Evolutionary conservation across 257 asterid species (phyloP), one percentile per base, ranked within the genome.

Genomic region (Gentiana dahurica): DNA sequence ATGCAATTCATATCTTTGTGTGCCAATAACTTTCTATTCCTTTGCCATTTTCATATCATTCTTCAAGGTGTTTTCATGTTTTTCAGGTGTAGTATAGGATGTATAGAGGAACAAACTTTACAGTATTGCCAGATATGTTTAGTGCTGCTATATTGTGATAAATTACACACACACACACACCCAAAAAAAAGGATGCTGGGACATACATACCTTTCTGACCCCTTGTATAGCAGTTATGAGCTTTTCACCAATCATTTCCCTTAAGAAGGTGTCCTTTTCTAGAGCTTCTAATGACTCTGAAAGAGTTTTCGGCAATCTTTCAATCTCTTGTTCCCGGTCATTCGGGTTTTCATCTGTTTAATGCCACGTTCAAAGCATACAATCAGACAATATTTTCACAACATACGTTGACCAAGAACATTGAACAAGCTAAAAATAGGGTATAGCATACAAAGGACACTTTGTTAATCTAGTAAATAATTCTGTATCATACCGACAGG

Each of bases 221-320:
- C 82, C 98, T 73, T 49, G 66, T 64, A 90, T 44, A 54, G 91
- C 95, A 75, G 74, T 67, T 79, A 73, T 51, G 55, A 90, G 91
- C 76, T 87, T 90, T 72, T 87, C 89, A 49, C 91, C 87, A 15
- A 87, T 74, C 68, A 90, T 58, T 47, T 80, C 95, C 59, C 54
- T 60, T 76, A 90, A 54, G 58, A 82, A 65, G 2, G 60, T 4
- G 64, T 90, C 85, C 62, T 77, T 77, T 64, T 80, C 85, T 7
- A 90, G 93, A 64, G 97, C 96, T 71, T 84, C 89, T 49, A 90
- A 75, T 47, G 96, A 80, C 77, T 87, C 96, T 1, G 91, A 64
- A 35, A 90, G 95, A 8, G 91, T 75, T 44, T 64, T 36, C 5
- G 97, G 97, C 50, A 90, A 80, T 61, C 97, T 75, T 64, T 59